Conservation (phyloP, 1,139 yeast genomes). For the Waltiozyma sp. region DNA sequence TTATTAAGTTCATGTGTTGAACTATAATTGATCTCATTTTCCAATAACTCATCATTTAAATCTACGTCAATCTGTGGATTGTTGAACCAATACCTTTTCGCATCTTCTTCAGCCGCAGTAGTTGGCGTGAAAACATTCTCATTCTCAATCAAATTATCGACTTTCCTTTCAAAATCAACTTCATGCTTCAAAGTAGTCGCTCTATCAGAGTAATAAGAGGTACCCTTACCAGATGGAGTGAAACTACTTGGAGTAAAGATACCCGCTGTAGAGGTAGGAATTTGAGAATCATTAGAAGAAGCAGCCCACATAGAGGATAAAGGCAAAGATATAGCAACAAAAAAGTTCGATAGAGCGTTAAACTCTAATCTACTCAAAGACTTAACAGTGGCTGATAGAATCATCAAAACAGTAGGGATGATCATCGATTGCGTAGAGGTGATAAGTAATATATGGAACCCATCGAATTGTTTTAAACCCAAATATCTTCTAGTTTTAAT, state of each 20-base stretch:
- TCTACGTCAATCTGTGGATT: slow-evolving; percentile 5
- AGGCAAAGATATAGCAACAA: slow-evolving; percentile 62
- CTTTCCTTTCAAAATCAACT: slow-evolving; percentile 5
- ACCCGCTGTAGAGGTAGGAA: slow-evolving; percentile 19
- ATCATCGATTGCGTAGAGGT: slow-evolving; percentile 78
- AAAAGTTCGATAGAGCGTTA: slow-evolving; percentile 29
- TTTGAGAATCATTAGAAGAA: slow-evolving; percentile 36
- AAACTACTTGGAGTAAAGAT: background rate
- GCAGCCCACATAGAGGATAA: slow-evolving; percentile 83
- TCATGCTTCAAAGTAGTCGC: slow-evolving; percentile 4
- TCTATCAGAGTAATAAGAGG: slow-evolving; percentile 10
- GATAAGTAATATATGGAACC: slow-evolving; percentile 67
- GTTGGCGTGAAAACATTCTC: slow-evolving; percentile 19
- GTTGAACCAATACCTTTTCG: slow-evolving; percentile 21
- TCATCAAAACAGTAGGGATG: slow-evolving; percentile 61
- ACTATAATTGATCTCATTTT: slow-evolving; percentile 12
- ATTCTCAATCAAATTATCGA: slow-evolving; percentile 10
- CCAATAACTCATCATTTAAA: slow-evolving; percentile 9
- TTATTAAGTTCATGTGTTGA: slow-evolving; percentile 12
- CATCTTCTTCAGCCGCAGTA: slow-evolving; percentile 23
- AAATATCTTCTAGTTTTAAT: slow-evolving; percentile 58
- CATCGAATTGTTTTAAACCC: slow-evolving; percentile 75
- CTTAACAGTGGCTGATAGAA: slow-evolving; percentile 34
- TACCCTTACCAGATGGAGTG: slow-evolving; percentile 10
- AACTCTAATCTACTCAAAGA: slow-evolving; percentile 20